These are phyloP conservation scores for Torulaspora globosa DNA, from an alignment of 1,139 yeast genomes.

Conservation along the genomic window DNA sequence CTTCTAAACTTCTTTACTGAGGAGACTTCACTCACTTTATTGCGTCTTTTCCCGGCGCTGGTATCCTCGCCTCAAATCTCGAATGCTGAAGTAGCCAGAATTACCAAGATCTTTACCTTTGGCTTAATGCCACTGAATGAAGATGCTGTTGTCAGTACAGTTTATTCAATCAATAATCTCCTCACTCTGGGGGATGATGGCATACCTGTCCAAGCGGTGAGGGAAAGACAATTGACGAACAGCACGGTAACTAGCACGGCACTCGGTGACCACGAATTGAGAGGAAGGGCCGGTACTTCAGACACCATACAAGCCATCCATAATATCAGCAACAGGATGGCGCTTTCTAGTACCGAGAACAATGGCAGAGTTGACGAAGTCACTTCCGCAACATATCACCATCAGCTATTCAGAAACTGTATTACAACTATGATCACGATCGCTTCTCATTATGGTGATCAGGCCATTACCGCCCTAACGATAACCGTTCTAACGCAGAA, in stretches of 20 bases:
- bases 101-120: slow-evolving; percentile 42
- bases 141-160: slow-evolving; percentile 80
- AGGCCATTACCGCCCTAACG: slow-evolving; percentile 72
- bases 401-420: slow-evolving; percentile 49
- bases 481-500: slow-evolving; percentile 83
- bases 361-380: slow-evolving; percentile 10
- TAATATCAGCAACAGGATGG: slow-evolving; percentile 18
- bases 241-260: slow-evolving; percentile 16
- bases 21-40: slow-evolving; percentile 30
- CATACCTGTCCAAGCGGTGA: slow-evolving; percentile 34
- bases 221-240: slow-evolving; percentile 37
- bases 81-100: slow-evolving; percentile 30
- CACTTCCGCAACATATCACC: slow-evolving; percentile 20
- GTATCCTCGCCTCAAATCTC: slow-evolving; percentile 33
- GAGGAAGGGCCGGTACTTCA: slow-evolving; percentile 20
- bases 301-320: slow-evolving; percentile 26
- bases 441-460: slow-evolving; percentile 65
- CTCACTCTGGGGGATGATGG: slow-evolving; percentile 54
- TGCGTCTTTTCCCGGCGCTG: slow-evolving; percentile 34
- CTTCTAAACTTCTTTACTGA: slow-evolving; percentile 34
- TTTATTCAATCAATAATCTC: slow-evolving; percentile 77
- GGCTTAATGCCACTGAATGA: slow-evolving; percentile 50
- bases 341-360: slow-evolving; percentile 8
- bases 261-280: slow-evolving; percentile 8
- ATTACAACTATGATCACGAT: slow-evolving; percentile 70